Conservation (phyloP, 2,329 filamentous ascomycete species). For the Penicillium sp. region DNA sequence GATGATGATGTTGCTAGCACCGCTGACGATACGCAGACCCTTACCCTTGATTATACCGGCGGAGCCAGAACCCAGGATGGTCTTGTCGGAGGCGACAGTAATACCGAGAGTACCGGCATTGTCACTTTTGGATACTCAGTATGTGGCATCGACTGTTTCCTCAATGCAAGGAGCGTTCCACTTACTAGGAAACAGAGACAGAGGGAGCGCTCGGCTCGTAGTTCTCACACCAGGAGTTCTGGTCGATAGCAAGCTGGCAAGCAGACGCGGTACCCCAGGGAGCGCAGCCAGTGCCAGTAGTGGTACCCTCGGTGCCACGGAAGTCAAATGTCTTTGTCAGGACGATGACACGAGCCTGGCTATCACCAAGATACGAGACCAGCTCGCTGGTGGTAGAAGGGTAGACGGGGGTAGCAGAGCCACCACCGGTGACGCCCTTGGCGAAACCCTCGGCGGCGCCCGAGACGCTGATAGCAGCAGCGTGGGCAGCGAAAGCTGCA, state of each 20-base stretch:
- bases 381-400: slow-evolving; percentile 63
- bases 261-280: slow-evolving; percentile 61
- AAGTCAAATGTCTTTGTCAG: slow-evolving; percentile 49
- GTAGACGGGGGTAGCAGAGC: slow-evolving; percentile 59
- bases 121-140: slow-evolving; percentile 41
- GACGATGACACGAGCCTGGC: slow-evolving; percentile 62
- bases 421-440: slow-evolving; percentile 65
- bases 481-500: slow-evolving; percentile 30
- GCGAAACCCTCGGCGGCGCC: slow-evolving; percentile 57
- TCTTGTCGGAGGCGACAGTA: slow-evolving; percentile 64
- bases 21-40: slow-evolving; percentile 58
- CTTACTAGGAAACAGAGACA: slow-evolving; percentile 48
- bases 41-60: slow-evolving; percentile 64
- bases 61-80: slow-evolving; percentile 59
- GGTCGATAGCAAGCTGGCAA: slow-evolving; percentile 67
- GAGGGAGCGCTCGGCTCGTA: slow-evolving; percentile 61
- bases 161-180: neutral
- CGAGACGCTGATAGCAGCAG: slow-evolving; percentile 33
- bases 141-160: neutral
- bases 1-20: slow-evolving; percentile 64
- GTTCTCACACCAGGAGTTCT: slow-evolving; percentile 65
- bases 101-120: slow-evolving; percentile 60
- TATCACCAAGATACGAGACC: slow-evolving; percentile 64
- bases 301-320: slow-evolving; percentile 59
- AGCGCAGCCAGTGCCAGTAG: slow-evolving; percentile 61